Evolutionary conservation across 1,139 yeast species (phyloP).

Genomic region (Blastobotrys apis): DNA sequence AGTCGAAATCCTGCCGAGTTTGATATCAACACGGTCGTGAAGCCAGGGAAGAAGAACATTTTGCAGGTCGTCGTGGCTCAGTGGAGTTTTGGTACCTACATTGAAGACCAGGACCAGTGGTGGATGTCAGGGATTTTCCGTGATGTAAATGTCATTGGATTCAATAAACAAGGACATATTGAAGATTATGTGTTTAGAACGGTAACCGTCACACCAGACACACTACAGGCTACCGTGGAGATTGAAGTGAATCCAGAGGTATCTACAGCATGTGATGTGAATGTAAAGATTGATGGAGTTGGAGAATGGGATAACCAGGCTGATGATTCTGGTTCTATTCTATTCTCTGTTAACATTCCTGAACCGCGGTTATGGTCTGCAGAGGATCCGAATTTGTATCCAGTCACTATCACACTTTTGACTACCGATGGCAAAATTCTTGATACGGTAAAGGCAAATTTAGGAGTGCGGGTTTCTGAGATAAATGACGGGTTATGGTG

Average conservation of each 20-base stretch:
- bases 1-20: conserved; percentile 37
- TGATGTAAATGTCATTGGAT: conserved; percentile 22
- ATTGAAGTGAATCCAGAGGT: conserved; percentile 14
- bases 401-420: conserved; percentile 18
- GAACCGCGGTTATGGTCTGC: conserved; percentile 37
- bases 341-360: conserved; percentile 18
- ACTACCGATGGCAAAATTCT: conserved; percentile 14
- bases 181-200: conserved; percentile 24
- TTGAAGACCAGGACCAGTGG: conserved; percentile 41
- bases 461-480: conserved; percentile 36
- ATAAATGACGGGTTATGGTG: conserved; percentile 30
- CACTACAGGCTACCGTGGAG: neutral
- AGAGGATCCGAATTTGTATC: conserved; percentile 35
- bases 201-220: neutral
- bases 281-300: conserved; percentile 3
- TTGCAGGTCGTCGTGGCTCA: conserved; percentile 35
- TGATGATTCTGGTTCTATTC: too few species aligned
- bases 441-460: conserved; percentile 26
- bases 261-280: too few species aligned
- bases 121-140: conserved; percentile 36
- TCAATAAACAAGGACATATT: conserved; percentile 20
- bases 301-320: conserved; percentile 3
- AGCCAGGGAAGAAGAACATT: conserved; percentile 11
- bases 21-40: conserved; percentile 19
- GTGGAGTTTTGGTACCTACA: conserved; percentile 36